phyloP scores from a whole-genome alignment of 495 filamentous ascomycete species.

The Hyaloscypha bicolor region DNA sequence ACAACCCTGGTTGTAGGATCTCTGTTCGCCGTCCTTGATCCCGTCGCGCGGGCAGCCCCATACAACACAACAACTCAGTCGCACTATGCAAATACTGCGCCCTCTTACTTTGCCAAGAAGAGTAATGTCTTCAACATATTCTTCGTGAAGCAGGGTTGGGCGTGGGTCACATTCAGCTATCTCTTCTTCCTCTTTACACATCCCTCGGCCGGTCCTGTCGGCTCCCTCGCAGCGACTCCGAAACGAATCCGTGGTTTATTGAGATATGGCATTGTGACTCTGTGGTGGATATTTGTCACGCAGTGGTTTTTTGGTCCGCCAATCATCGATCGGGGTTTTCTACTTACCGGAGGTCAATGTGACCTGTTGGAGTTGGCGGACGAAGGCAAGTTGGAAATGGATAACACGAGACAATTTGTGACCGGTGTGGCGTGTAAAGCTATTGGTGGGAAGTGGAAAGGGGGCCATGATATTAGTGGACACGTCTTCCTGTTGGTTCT shows the following conservation, averaged over 20 bases:
- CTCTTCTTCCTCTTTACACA: slow-evolving; percentile 63
- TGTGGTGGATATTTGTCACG: slow-evolving; percentile 78
- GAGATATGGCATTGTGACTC: slow-evolving; percentile 71
- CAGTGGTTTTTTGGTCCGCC: slow-evolving; percentile 96
- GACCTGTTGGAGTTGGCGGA: slow-evolving; percentile 45
- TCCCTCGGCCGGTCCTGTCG: slow-evolving; percentile 44
- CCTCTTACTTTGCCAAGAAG: slow-evolving; percentile 92
- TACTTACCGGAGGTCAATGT: slow-evolving; percentile 80
- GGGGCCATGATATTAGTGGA: slow-evolving; percentile 91
- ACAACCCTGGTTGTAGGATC: slow-evolving; percentile 75
- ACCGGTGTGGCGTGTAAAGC: slow-evolving; percentile 82
- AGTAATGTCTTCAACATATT: slow-evolving; percentile 85
- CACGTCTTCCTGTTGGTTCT: slow-evolving; percentile 93
- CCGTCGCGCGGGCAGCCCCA: slow-evolving; percentile 59
- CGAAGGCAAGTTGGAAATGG: slow-evolving; percentile 33
- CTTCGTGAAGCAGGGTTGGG: slow-evolving; percentile 95
- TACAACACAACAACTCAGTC: slow-evolving; percentile 60
- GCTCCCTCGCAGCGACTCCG: slow-evolving; percentile 37
- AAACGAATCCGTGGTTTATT: slow-evolving; percentile 53
- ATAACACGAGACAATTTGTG: slow-evolving; percentile 45
- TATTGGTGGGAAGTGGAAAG: slow-evolving; percentile 79
- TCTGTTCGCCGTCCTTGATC: slow-evolving; percentile 76
- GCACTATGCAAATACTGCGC: slow-evolving; percentile 59
- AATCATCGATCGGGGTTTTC: slow-evolving; percentile 84
- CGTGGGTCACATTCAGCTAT: slow-evolving; percentile 80